A percentile compares a stretch with the other conserved stretches of the same genome.
These are phyloP conservation scores for Sodiomyces alkalinus DNA, from an alignment of 2,329 filamentous ascomycete genomes.

Conservation along the genomic window DNA sequence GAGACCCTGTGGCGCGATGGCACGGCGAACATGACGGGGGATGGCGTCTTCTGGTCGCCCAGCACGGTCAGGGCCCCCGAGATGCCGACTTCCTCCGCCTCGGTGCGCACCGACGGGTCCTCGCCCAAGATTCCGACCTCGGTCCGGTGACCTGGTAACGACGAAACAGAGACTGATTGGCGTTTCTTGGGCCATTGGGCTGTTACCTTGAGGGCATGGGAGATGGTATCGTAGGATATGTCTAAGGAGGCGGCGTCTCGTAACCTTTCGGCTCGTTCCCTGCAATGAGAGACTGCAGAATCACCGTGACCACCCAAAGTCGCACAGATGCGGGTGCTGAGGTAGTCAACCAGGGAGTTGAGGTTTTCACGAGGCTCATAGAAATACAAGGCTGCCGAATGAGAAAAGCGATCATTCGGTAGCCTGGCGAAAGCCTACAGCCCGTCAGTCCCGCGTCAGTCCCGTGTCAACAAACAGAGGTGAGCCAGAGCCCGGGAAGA, in stretches of 20 bases:
- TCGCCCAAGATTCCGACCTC: conserved; percentile 69
- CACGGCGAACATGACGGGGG: conserved; percentile 69
- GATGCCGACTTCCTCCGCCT: conserved; percentile 61
- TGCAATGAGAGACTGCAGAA: too few species aligned
- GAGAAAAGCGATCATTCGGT: too few species aligned
- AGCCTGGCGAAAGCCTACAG: too few species aligned
- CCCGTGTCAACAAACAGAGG: too few species aligned
- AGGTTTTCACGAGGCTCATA: too few species aligned
- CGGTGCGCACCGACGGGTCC: conserved; percentile 41
- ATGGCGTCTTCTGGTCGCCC: conserved; percentile 56
- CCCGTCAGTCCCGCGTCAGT: too few species aligned
- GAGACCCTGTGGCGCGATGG: conserved; percentile 53
- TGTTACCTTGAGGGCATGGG: conserved; percentile 48
- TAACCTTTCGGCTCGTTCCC: too few species aligned
- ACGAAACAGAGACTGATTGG: conserved; percentile 24
- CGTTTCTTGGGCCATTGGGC: conserved; percentile 42
- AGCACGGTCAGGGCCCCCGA: conserved; percentile 67
- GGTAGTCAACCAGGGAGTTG: too few species aligned
- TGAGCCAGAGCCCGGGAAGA: too few species aligned
- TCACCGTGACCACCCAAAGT: too few species aligned
- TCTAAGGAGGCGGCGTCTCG: conserved; percentile 60
- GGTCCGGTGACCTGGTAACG: conserved; percentile 36
- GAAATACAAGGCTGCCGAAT: too few species aligned
- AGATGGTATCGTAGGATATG: conserved; percentile 58
- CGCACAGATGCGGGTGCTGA: too few species aligned